Conservation (phyloP, 495 filamentous ascomycete species). For the Extremus antarcticus region DNA sequence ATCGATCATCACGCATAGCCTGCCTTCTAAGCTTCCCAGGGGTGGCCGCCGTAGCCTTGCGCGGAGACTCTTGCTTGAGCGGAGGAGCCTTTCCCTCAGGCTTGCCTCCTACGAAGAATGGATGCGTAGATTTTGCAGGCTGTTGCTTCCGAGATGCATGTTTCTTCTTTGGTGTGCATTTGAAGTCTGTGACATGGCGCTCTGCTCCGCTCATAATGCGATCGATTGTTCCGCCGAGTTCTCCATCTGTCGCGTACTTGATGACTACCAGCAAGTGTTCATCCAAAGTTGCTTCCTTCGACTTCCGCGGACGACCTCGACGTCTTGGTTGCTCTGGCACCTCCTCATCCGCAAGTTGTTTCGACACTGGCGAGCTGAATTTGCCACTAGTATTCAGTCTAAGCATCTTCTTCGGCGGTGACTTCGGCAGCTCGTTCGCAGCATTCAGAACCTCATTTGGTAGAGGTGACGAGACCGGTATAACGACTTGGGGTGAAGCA, state of each 20-base stretch:
- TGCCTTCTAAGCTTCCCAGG: slow-evolving; percentile 30
- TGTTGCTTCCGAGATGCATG: slow-evolving; percentile 22
- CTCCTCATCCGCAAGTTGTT: slow-evolving; percentile 20
- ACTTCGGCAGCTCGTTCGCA: background rate
- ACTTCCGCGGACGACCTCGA: slow-evolving; percentile 11
- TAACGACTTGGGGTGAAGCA: slow-evolving; percentile 3
- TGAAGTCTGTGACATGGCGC: background rate
- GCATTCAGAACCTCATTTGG: background rate
- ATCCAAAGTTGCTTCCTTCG: slow-evolving; percentile 10
- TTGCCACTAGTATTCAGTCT: slow-evolving; percentile 47
- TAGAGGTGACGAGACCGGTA: slow-evolving; percentile 10
- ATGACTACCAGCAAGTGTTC: slow-evolving; percentile 34
- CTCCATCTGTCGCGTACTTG: slow-evolving; percentile 32
- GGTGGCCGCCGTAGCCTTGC: slow-evolving; percentile 24
- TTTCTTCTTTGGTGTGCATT: slow-evolving; percentile 8
- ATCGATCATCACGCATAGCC: background rate
- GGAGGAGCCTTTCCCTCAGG: slow-evolving; percentile 13
- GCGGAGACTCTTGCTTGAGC: slow-evolving; percentile 14
- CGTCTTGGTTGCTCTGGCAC: slow-evolving; percentile 19
- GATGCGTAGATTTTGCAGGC: slow-evolving; percentile 60
- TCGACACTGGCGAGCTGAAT: slow-evolving; percentile 40
- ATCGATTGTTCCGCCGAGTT: slow-evolving; percentile 40
- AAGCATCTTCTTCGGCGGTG: slow-evolving; percentile 37
- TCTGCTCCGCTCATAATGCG: slow-evolving; percentile 35
- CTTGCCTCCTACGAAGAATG: slow-evolving; percentile 58